phyloP scores from a whole-genome alignment of 1,139 yeast species.

The Saccharomyces hybrid region DNA sequence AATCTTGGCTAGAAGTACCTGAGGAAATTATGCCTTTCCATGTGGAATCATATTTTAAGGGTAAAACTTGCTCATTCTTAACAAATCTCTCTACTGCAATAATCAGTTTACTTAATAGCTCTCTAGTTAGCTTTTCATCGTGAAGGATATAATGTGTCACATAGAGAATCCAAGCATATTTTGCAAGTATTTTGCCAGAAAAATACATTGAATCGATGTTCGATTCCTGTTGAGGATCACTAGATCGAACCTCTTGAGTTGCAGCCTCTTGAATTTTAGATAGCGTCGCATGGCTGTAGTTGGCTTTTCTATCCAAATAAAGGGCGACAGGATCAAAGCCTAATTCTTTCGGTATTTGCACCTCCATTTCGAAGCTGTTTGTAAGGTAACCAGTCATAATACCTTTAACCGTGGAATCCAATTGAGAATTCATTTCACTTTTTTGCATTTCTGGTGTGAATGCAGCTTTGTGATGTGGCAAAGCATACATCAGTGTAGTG shows the following conservation, averaged over 20 bases:
- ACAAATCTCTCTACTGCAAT: constrained; percentile 55
- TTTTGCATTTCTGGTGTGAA: constrained; percentile 30
- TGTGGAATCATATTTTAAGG: constrained; percentile 54
- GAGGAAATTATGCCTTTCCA: constrained; percentile 75
- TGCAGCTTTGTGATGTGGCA: constrained; percentile 61
- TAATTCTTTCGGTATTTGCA: constrained; percentile 43
- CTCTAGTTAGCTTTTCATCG: constrained; percentile 42
- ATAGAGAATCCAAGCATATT: constrained; percentile 65
- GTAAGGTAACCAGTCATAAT: constrained; percentile 52
- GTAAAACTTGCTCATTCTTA: constrained; percentile 44
- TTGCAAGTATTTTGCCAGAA: constrained; percentile 65
- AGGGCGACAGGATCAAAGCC: constrained; percentile 56
- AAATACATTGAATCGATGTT: constrained; percentile 70
- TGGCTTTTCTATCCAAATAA: constrained; percentile 31
- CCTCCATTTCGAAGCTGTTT: constrained; percentile 40
- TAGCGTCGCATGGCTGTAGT: constrained; percentile 38
- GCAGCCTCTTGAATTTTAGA: constrained; percentile 45
- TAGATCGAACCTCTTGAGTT: constrained; percentile 39
- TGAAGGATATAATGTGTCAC: constrained; percentile 50
- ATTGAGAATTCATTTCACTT: constrained; percentile 33
- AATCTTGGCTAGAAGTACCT: constrained; percentile 50
- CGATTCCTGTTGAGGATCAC: constrained; percentile 50
- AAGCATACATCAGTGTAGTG: constrained; percentile 41
- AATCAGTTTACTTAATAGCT: constrained; percentile 45
- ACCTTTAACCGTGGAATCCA: constrained; percentile 69